These are phyloP conservation scores for Hibiscus tridactylites DNA, from an alignment of 345 rosid species.

Conservation along the genomic window DNA sequence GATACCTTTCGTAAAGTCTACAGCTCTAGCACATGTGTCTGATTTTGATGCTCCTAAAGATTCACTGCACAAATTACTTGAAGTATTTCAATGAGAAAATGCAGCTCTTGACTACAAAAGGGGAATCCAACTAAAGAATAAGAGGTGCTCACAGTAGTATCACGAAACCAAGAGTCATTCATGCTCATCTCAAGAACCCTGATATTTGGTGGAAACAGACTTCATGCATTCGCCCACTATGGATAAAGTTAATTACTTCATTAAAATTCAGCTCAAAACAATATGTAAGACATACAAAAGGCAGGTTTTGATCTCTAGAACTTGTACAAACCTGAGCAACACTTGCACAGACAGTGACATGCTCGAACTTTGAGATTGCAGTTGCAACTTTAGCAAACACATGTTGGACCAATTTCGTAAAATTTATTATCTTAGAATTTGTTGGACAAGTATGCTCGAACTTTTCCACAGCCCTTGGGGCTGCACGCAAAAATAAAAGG, in stretches of 20 bases:
- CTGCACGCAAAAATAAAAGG: constrained; percentile 24
- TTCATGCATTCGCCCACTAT: constrained; percentile 83
- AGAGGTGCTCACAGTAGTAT: constrained; percentile 61
- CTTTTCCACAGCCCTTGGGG: constrained; percentile 65
- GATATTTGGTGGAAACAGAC: constrained; percentile 56
- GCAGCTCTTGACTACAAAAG: neutral
- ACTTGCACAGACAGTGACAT: constrained; percentile 85
- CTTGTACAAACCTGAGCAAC: constrained; percentile 55
- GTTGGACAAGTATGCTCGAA: neutral
- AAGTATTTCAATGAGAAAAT: neutral
- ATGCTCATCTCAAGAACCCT: constrained; percentile 88
- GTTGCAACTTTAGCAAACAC: constrained; percentile 59
- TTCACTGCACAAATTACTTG: too few relatives aligned
- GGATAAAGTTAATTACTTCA: constrained; percentile 2
- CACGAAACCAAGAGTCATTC: constrained; percentile 97
- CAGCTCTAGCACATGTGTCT: too few relatives aligned
- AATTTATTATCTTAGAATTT: too few relatives aligned
- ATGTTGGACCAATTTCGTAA: constrained; percentile 17
- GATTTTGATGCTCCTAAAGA: too few relatives aligned
- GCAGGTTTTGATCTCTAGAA: constrained; percentile 3
- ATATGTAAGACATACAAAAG: neutral
- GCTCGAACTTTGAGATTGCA: constrained; percentile 69
- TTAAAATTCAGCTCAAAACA: constrained; percentile 2
- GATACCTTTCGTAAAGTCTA: too few relatives aligned
- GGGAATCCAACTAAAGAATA: neutral